These are phyloP conservation scores for Vitis riparia DNA, from an alignment of 164 flowering plant species.

Conservation along the genomic window DNA sequence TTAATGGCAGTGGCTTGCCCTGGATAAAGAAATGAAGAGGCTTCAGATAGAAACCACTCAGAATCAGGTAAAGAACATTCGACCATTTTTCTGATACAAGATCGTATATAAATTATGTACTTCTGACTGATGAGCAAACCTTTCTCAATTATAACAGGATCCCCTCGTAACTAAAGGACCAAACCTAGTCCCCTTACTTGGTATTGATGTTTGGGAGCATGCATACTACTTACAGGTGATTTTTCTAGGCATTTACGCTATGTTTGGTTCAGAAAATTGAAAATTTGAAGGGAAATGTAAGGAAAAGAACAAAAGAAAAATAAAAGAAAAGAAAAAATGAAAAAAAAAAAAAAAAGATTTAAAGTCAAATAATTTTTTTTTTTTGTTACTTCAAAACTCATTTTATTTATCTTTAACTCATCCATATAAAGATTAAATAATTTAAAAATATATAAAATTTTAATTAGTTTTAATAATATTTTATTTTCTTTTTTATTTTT, in stretches of 20 bases:
- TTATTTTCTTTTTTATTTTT: too few relatives aligned
- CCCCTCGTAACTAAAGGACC: conserved; percentile 84
- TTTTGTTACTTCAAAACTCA: too few relatives aligned
- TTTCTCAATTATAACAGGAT: conserved; percentile 45
- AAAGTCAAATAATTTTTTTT: too few relatives aligned
- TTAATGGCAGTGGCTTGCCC: conserved; percentile 77
- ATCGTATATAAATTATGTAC: neutral
- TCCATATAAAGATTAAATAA: too few relatives aligned
- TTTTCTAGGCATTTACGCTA: neutral
- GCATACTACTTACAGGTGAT: conserved; percentile 95
- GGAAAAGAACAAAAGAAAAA: too few relatives aligned
- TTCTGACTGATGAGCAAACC: neutral
- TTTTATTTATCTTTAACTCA: too few relatives aligned
- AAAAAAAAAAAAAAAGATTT: too few relatives aligned
- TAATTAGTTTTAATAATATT: too few relatives aligned
- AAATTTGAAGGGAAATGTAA: too few relatives aligned
- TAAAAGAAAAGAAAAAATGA: too few relatives aligned
- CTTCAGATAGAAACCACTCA: conserved; percentile 88
- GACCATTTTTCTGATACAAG: neutral
- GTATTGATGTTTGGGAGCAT: conserved; percentile 99
- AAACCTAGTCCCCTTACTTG: conserved; percentile 78
- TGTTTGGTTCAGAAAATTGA: too few relatives aligned
- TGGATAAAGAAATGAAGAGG: conserved; percentile 74
- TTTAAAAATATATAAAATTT: too few relatives aligned
- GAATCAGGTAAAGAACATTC: conserved; percentile 62